phyloP scores from a whole-genome alignment of 1,284 basidiomycete species.

The Ustilago esculenta region DNA sequence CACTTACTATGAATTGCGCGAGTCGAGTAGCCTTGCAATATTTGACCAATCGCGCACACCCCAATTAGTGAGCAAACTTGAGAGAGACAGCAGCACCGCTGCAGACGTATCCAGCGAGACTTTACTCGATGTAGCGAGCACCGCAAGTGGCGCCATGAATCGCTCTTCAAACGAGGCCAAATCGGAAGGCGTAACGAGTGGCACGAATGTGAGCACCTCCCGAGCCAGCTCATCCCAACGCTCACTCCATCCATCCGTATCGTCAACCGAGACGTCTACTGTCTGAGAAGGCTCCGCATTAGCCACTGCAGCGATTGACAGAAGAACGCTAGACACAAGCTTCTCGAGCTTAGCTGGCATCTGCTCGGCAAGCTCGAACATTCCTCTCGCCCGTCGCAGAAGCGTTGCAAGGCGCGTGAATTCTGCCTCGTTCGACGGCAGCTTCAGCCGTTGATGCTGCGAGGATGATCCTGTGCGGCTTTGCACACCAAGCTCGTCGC shows the following conservation, averaged over 20 bases:
- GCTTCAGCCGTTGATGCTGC: constrained; percentile 13
- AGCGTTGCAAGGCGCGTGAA: constrained; percentile 25
- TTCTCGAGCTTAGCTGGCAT: constrained; percentile 37
- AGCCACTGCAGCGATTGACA: constrained; percentile 24
- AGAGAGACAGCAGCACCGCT: constrained; percentile 18
- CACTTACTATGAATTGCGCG: constrained; percentile 12
- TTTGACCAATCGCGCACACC: constrained; percentile 26
- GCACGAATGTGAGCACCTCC: constrained; percentile 39
- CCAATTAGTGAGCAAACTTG: constrained; percentile 29
- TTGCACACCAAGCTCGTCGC: constrained; percentile 42
- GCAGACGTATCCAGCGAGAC: constrained; percentile 31
- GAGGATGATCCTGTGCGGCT: not conserved
- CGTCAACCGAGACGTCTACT: not conserved
- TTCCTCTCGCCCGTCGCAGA: constrained; percentile 17
- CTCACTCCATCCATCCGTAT: constrained; percentile 22
- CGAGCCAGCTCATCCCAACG: constrained; percentile 28
- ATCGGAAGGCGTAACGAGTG: constrained; percentile 28
- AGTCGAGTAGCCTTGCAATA: constrained; percentile 29
- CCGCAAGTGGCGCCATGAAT: constrained; percentile 26
- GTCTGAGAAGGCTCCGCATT: not conserved
- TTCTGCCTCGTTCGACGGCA: constrained; percentile 24
- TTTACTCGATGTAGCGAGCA: constrained; percentile 19
- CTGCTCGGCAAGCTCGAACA: constrained; percentile 34
- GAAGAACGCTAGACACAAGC: constrained; percentile 16
- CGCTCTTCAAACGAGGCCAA: constrained; percentile 16